phyloP scores from a whole-genome alignment of 768 basidiomycete species.

The Inosperma sp. region DNA sequence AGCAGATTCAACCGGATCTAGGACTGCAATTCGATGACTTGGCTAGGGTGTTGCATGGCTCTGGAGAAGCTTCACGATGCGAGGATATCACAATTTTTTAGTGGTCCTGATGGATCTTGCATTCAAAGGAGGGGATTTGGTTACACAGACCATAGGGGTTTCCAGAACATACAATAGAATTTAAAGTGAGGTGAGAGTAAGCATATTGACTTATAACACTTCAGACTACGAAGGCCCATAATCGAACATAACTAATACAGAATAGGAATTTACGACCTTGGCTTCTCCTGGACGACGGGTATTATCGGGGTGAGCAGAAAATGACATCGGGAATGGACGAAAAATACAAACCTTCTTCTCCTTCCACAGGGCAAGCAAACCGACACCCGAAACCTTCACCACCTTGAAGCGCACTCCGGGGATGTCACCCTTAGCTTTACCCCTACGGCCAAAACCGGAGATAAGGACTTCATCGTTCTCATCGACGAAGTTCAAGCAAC shows the following conservation, averaged over 20 bases:
- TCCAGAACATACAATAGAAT: too few relatives aligned
- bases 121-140: too few relatives aligned
- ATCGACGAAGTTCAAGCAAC: constrained; percentile 97
- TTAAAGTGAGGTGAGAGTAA: too few relatives aligned
- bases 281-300: constrained; percentile 56
- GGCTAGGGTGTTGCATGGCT: too few relatives aligned
- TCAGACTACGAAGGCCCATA: too few relatives aligned
- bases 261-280: constrained; percentile 44
- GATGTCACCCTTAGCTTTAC: constrained; percentile 99
- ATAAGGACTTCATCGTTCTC: constrained; percentile 99
- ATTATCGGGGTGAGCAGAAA: constrained; percentile 9
- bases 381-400: constrained; percentile 99
- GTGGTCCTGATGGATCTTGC: too few relatives aligned
- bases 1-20: too few relatives aligned
- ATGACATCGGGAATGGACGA: background rate
- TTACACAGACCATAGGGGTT: too few relatives aligned
- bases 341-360: constrained; percentile 87
- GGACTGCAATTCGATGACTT: too few relatives aligned
- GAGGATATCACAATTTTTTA: too few relatives aligned
- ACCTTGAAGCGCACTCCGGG: constrained; percentile 99
- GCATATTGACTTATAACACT: too few relatives aligned
- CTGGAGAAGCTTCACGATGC: too few relatives aligned
- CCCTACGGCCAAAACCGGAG: constrained; percentile 99
- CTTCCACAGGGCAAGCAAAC: constrained; percentile 96
- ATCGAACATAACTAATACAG: constrained; percentile 13